phyloP scores from a whole-genome alignment of 192 early-diverging fungal genomes.

The Coemansia sp. region DNA sequence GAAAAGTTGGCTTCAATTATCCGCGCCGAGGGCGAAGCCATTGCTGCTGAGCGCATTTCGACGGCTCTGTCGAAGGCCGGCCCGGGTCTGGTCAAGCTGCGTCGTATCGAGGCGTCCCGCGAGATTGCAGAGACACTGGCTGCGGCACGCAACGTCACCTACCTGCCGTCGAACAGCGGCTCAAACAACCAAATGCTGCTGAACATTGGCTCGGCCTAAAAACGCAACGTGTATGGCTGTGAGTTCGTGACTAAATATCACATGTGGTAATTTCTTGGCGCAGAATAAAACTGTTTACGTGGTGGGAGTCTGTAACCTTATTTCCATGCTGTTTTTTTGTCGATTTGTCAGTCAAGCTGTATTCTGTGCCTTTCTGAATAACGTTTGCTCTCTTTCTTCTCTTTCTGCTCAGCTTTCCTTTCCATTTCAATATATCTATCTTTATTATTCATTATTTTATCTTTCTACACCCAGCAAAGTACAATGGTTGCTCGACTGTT shows the following conservation, averaged over 20 bases:
- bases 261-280: too few relatives aligned
- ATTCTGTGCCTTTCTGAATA: too few relatives aligned
- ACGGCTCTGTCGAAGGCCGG: slow-evolving; percentile 88
- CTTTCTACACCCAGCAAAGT: slow-evolving; percentile 1
- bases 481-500: slow-evolving; percentile 50
- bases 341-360: too few relatives aligned
- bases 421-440: background rate
- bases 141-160: slow-evolving; percentile 82
- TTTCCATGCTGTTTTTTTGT: too few relatives aligned
- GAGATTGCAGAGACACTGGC: slow-evolving; percentile 91
- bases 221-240: background rate
- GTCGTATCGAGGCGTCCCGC: slow-evolving; percentile 95
- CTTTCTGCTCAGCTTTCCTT: slow-evolving; percentile 5
- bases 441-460: background rate
- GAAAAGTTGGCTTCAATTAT: slow-evolving; percentile 97
- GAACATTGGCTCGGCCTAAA: slow-evolving; percentile 59
- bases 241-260: too few relatives aligned
- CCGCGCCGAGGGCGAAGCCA: slow-evolving; percentile 95
- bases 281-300: too few relatives aligned
- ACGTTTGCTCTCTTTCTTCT: background rate
- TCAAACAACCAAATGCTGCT: slow-evolving; percentile 72
- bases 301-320: too few relatives aligned
- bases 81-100: slow-evolving; percentile 87
- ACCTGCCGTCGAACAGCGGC: slow-evolving; percentile 69
- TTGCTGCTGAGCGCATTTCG: slow-evolving; percentile 90